Evolutionary conservation across 2,329 filamentous ascomycete species (phyloP).

Genomic region (Ophiocordyceps camponoti-floridani): DNA sequence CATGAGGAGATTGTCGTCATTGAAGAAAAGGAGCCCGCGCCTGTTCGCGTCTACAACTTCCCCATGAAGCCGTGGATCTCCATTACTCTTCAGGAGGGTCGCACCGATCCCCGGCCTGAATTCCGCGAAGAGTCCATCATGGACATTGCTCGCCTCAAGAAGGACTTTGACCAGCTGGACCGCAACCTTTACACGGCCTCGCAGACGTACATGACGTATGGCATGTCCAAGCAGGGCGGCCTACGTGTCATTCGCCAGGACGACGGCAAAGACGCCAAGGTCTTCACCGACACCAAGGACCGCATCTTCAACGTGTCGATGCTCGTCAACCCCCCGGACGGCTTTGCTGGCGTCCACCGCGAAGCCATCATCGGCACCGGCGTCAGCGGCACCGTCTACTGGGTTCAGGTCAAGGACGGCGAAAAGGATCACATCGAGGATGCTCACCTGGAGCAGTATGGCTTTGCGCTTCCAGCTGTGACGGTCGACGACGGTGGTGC

Average conservation of each 20-base stretch:
- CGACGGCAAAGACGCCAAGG: slow-evolving; percentile 76
- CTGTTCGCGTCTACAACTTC: slow-evolving; percentile 80
- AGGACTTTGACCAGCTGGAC: slow-evolving; percentile 95
- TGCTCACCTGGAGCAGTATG: slow-evolving; percentile 63
- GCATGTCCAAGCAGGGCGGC: slow-evolving; percentile 82
- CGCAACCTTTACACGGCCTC: slow-evolving; percentile 82
- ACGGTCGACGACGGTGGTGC: slow-evolving; percentile 77
- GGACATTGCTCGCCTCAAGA: slow-evolving; percentile 87
- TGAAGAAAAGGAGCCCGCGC: slow-evolving; percentile 45
- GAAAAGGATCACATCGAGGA: slow-evolving; percentile 67
- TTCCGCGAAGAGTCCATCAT: slow-evolving; percentile 71
- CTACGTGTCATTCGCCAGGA: slow-evolving; percentile 89
- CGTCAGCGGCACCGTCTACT: slow-evolving; percentile 92
- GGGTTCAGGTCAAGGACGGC: slow-evolving; percentile 62
- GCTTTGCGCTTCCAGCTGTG: slow-evolving; percentile 78
- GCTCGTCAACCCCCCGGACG: slow-evolving; percentile 46
- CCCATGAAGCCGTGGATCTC: slow-evolving; percentile 93
- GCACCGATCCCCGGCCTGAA: slow-evolving; percentile 35
- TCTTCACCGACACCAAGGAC: slow-evolving; percentile 82
- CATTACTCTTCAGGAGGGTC: slow-evolving; percentile 51
- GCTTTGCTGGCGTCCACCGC: slow-evolving; percentile 35
- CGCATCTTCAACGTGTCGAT: slow-evolving; percentile 89
- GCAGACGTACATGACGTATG: slow-evolving; percentile 83
- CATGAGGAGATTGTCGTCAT: slow-evolving; percentile 46
- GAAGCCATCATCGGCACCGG: slow-evolving; percentile 86